Conservation (phyloP, 2,329 filamentous ascomycete genomes). For the Trichoderma endophyticum region DNA sequence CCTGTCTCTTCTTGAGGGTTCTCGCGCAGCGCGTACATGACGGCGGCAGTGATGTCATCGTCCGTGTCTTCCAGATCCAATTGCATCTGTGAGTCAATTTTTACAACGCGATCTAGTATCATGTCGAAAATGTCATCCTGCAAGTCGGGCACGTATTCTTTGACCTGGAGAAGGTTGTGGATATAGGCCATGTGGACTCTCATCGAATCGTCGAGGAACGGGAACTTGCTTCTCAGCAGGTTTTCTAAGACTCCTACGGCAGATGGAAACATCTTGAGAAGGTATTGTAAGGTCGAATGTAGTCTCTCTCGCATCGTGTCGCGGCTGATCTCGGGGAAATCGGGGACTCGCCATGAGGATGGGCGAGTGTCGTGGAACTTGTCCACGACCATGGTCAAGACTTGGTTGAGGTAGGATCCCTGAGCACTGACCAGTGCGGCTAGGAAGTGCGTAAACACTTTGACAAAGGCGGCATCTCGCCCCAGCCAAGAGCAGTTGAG, state of each 20-base stretch:
- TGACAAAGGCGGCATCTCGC: constrained; percentile 62
- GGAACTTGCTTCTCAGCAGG: constrained; percentile 67
- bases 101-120: constrained; percentile 82
- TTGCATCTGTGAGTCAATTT: constrained; percentile 94
- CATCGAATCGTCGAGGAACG: constrained; percentile 71
- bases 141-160: constrained; percentile 73
- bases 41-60: constrained; percentile 75
- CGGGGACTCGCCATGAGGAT: constrained; percentile 46
- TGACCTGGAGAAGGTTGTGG: constrained; percentile 74
- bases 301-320: constrained; percentile 68
- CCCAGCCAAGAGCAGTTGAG: constrained; percentile 64
- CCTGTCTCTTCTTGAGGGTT: constrained; percentile 25
- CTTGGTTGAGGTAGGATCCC: constrained; percentile 68
- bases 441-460: constrained; percentile 65
- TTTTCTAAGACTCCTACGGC: constrained; percentile 67
- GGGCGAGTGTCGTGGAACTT: constrained; percentile 61
- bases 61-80: constrained; percentile 90
- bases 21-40: constrained; percentile 52
- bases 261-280: constrained; percentile 79
- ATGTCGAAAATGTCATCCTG: constrained; percentile 77
- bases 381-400: constrained; percentile 76
- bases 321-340: constrained; percentile 58
- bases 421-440: constrained; percentile 77
- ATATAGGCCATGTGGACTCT: constrained; percentile 85
- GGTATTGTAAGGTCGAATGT: constrained; percentile 70